phyloP scores from a whole-genome alignment of 108 stramenopile species.

The Skeletonema costatum region DNA sequence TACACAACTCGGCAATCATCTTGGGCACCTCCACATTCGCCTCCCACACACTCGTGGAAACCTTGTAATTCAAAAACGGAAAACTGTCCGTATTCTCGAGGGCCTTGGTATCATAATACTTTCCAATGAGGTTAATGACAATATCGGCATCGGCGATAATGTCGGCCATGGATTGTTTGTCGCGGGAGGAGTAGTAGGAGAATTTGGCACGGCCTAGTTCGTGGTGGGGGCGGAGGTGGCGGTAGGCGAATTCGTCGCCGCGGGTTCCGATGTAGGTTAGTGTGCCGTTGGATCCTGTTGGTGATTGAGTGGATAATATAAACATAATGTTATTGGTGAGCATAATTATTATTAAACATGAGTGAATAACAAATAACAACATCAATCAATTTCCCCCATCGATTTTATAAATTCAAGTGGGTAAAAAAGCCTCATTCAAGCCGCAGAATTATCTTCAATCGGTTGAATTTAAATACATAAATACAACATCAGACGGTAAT shows the following conservation, averaged over 20 bases:
- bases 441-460: slow-evolving; percentile 47
- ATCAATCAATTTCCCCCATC: too few species aligned
- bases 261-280: slow-evolving; percentile 88
- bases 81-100: slow-evolving; percentile 75
- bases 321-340: background rate
- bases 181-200: slow-evolving; percentile 83
- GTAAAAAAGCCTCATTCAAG: slow-evolving; percentile 24
- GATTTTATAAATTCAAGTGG: too few species aligned
- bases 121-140: slow-evolving; percentile 96
- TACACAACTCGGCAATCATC: slow-evolving; percentile 87
- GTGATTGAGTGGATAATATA: background rate
- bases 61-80: slow-evolving; percentile 73
- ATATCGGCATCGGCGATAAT: slow-evolving; percentile 91
- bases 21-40: slow-evolving; percentile 89
- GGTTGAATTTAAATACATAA: background rate
- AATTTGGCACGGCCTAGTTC: slow-evolving; percentile 91
- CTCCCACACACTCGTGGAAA: slow-evolving; percentile 86
- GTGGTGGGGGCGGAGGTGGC: slow-evolving; percentile 91
- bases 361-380: too few species aligned
- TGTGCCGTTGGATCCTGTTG: slow-evolving; percentile 72
- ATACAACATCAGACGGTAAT: slow-evolving; percentile 41
- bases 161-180: slow-evolving; percentile 86
- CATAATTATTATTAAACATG: background rate
- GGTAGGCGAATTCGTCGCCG: slow-evolving; percentile 91
- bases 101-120: slow-evolving; percentile 89